Base-by-base conservation (phyloP, 2,329 filamentous ascomycete species). In the Verticillium tricorpus region DNA sequence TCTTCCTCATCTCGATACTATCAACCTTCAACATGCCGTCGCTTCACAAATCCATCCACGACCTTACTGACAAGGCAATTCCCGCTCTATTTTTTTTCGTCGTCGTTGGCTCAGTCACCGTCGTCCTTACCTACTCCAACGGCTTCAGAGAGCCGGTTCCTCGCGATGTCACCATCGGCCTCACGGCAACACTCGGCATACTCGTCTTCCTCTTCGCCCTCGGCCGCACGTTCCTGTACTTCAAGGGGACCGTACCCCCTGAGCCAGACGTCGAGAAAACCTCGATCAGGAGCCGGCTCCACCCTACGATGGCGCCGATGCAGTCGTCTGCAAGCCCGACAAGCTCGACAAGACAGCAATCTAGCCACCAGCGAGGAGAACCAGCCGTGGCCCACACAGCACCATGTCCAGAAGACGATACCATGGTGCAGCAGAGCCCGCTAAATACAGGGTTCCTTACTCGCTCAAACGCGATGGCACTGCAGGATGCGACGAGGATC, bases 121-220 rank as follows among this genome's bases (percentile, higher is more conserved):
- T 62, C 54, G 59, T 56, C 54, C 60, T 65, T 12, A 54, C 61
- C 31, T 65, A 61, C 59, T 58, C 58, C 15, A 54, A 59, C 57
- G 57, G 58, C n/a, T 58, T 56, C 14, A 34, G 54, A 39, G 39
- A 59, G 56, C 52, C 61, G 19, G 57, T 64, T 2, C 62, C 62
- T 11, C 37, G 31, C 19, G 12, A 35, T 8, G 58, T 60, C 5
- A 57, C 45, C 12, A 50, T 35, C 9, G 56, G 54, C 15, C 57
- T 64, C 25, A 55, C 60, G 1, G 40, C 58, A 15, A 39, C 58
- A 19, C 32, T 56, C n/a, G 57, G 39, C 11, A 57, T 50, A 2
- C 32, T 65, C 58, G 57, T 64, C 12, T 57, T 59, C 12, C 22
- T 62, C 17, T 65, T 59, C 40, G 35, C 60, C n/a, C 19, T 60